Base-by-base conservation (phyloP, 768 basidiomycete species). In the Rhodocollybia butyracea region DNA sequence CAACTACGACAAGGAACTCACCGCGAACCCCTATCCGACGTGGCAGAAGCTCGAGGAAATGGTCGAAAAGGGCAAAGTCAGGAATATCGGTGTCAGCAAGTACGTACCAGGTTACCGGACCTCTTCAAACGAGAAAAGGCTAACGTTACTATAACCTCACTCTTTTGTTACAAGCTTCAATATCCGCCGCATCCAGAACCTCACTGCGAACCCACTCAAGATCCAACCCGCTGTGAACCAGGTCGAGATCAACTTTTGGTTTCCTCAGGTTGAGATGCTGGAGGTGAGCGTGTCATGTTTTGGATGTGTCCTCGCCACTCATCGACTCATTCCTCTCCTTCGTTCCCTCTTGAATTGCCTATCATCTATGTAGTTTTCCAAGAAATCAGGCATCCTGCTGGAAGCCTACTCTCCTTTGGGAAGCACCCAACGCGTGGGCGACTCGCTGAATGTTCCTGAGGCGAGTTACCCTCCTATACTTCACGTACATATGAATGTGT, bases 31-130 rank as follows among this genome's bases (percentile, higher is more conserved):
- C 1, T 86, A 88, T 63, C 85, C 85, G 17, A 91, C 89, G 1
- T 92, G 90, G 90, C 73, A 85, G 65, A 89, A 83, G 59, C 81
- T 92, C 46, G 90, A 92, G 64, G 81, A 87, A 67, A 71, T 89
- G 70, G 86, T 90, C 3, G 81, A 82, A 59, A 85, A 84, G 61
- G 91, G 91, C 22, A 88, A 91, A 66, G 71, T 88, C n/a, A 78
- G 78, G 64, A 86, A 91, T 61, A 93, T 93, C 52, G 91, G 91
- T 39, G 75, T 93, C 40, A 88, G 87, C 86, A 94, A 94, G 55
- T 56, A 30, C 21, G 55, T 48, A 19, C 11, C 10, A 17, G 15
- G n/a, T n/a, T n/a, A n/a, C n/a, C 48, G 19, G 17, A 36, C n/a
- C 15, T 27, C 13, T 40, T 24, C 7, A 24, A 39, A 10, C 8